Evolutionary conservation across 345 rosid genomes (phyloP).

Genomic region (Salix viminalis): DNA sequence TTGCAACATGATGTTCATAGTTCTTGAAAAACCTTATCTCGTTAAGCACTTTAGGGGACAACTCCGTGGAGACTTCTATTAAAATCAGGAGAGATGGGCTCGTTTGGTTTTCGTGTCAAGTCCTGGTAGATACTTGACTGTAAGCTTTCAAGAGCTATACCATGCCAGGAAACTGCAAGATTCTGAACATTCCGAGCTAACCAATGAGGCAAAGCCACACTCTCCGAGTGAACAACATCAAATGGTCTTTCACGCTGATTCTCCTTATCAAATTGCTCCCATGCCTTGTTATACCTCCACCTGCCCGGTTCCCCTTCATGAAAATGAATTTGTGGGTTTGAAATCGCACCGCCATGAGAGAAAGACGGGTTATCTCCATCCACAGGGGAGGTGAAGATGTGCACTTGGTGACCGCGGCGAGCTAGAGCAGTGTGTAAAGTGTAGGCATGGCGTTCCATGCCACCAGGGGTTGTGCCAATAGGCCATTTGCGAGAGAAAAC

Average conservation of each 20-base stretch:
- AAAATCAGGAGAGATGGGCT: conserved; percentile 52
- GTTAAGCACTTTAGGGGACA: conserved; percentile 63
- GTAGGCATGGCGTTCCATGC: conserved; percentile 97
- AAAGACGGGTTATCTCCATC: conserved; percentile 3
- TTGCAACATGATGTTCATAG: conserved; percentile 81
- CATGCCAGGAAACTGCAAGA: conserved; percentile 89
- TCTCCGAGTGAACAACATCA: conserved; percentile 83
- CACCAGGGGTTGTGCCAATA: conserved; percentile 59
- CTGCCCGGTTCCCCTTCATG: conserved; percentile 69
- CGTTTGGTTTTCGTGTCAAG: conserved; percentile 53
- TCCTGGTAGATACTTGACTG: conserved; percentile 78
- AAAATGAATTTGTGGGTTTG: conserved; percentile 46
- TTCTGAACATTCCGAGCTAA: conserved; percentile 54
- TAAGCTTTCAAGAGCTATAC: conserved; percentile 83
- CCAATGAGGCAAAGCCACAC: conserved; percentile 84
- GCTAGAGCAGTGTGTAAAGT: conserved; percentile 76
- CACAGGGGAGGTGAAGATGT: conserved; percentile 78
- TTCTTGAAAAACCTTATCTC: conserved; percentile 81
- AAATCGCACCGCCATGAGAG: not conserved
- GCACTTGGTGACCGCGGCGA: conserved; percentile 71
- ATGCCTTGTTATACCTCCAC: conserved; percentile 78
- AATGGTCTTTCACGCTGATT: conserved; percentile 42
- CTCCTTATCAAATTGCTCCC: conserved; percentile 75
- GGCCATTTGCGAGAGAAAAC: conserved; percentile 98
- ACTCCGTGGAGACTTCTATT: conserved; percentile 50